Conservation (phyloP, 768 basidiomycete species). For the Coprinopsis sp. region DNA sequence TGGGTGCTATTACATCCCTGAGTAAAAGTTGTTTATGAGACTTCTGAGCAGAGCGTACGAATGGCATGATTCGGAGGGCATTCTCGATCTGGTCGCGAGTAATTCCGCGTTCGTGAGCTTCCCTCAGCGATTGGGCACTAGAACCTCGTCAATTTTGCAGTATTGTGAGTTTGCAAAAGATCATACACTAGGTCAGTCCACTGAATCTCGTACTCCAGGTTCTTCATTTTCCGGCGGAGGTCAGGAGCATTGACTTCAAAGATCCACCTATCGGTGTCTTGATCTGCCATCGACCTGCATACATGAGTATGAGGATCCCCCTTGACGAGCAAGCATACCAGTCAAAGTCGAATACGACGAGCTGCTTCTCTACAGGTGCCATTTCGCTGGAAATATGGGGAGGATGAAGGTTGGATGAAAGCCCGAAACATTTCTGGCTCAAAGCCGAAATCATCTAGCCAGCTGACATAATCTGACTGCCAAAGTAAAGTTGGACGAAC, state of each 20-base stretch:
- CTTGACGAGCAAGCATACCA: constrained; percentile 46
- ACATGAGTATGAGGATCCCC: background rate
- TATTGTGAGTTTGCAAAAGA: background rate
- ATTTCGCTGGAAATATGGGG: constrained; percentile 15
- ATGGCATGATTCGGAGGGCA: constrained; percentile 78
- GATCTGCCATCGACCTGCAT: constrained; percentile 82
- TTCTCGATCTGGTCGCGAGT: constrained; percentile 72
- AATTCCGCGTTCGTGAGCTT: constrained; percentile 65
- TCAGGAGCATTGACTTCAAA: constrained; percentile 85
- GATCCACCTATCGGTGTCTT: constrained; percentile 94
- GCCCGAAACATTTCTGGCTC: background rate
- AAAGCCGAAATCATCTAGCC: background rate
- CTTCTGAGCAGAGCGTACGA: constrained; percentile 47
- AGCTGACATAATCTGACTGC: constrained; percentile 2
- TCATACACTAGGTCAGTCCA: constrained; percentile 95
- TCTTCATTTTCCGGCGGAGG: constrained; percentile 77
- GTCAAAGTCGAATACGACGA: constrained; percentile 96
- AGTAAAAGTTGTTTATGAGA: constrained; percentile 1
- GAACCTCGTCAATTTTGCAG: constrained; percentile 3
- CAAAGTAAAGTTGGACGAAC: background rate
- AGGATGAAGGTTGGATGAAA: background rate
- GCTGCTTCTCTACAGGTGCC: constrained; percentile 47
- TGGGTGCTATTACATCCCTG: constrained; percentile 64
- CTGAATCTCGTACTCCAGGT: constrained; percentile 56
- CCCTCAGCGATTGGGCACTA: constrained; percentile 66